Percentiles rank a stretch among this genome's conserved stretches.
Evolutionary conservation across 2,329 filamentous ascomycete genomes (phyloP).

Genomic region (Apiospora koreana): DNA sequence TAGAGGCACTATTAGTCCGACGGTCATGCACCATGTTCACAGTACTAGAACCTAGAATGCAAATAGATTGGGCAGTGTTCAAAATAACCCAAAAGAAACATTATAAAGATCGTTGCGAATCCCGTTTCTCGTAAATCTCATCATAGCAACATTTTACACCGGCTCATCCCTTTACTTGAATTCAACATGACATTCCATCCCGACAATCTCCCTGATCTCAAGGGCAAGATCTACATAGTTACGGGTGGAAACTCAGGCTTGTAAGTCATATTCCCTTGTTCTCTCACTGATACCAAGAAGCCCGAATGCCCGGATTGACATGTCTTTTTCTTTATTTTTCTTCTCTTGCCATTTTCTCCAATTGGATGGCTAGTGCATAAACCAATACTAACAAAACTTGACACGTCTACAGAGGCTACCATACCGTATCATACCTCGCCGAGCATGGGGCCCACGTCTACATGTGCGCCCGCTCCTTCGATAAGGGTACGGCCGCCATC

Average conservation of each 20-base stretch:
- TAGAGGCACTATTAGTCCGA: constrained; percentile 15
- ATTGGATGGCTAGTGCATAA: too few relatives aligned
- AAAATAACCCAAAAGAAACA: too few relatives aligned
- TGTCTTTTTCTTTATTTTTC: too few relatives aligned
- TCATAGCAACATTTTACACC: not conserved
- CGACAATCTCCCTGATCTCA: constrained; percentile 42
- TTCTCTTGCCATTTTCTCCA: too few relatives aligned
- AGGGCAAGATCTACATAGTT: constrained; percentile 44
- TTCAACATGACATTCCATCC: constrained; percentile 39
- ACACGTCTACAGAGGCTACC: constrained; percentile 29
- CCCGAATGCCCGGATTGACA: constrained; percentile 17
- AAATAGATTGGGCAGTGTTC: too few relatives aligned
- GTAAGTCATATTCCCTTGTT: constrained; percentile 26
- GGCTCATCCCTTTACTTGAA: constrained; percentile 11
- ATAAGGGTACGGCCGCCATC: constrained; percentile 35
- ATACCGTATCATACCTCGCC: constrained; percentile 38
- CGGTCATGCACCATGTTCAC: constrained; percentile 27
- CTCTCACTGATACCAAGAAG: constrained; percentile 16
- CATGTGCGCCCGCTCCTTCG: constrained; percentile 37
- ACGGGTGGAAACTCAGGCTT: constrained; percentile 48
- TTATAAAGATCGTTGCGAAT: too few relatives aligned
- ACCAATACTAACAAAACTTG: too few relatives aligned
- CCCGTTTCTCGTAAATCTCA: too few relatives aligned
- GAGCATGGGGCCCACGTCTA: constrained; percentile 41
- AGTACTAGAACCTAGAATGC: not conserved